Conservation (phyloP, 495 filamentous ascomycete species). For the Penicillium silybi region DNA sequence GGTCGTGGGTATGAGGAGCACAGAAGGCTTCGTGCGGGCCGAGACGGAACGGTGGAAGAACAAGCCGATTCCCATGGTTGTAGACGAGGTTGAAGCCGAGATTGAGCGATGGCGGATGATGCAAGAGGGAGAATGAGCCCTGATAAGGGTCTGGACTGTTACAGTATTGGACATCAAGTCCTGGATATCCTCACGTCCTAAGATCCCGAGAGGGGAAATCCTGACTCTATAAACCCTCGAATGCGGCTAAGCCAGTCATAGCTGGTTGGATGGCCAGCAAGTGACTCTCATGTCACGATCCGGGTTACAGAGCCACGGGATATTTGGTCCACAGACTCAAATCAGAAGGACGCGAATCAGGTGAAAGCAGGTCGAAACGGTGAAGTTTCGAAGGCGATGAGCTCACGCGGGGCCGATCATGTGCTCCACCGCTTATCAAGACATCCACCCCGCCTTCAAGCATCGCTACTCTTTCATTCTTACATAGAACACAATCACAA, state of each 20-base stretch:
- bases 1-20: conserved; percentile 79
- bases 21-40: conserved; percentile 63
- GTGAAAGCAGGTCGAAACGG: background rate
- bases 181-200: background rate
- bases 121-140: conserved; percentile 44
- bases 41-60: conserved; percentile 50
- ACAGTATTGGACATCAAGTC: background rate
- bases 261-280: background rate
- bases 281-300: background rate
- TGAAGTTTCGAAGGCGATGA: background rate
- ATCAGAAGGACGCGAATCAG: background rate
- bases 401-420: conserved; percentile 31
- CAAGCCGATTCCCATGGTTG: conserved; percentile 37
- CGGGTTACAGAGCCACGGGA: background rate
- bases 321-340: background rate
- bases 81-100: conserved; percentile 56
- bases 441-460: conserved; percentile 7
- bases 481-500: conserved; percentile 17
- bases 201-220: background rate
- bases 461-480: conserved; percentile 1
- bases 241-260: background rate
- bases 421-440: conserved; percentile 33
- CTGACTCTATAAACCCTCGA: background rate
- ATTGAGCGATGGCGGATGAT: conserved; percentile 57
- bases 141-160: background rate